Evolutionary conservation across 805 yeast species (phyloP).

Genomic region (Cyberlindnera euphorbiiphila): DNA sequence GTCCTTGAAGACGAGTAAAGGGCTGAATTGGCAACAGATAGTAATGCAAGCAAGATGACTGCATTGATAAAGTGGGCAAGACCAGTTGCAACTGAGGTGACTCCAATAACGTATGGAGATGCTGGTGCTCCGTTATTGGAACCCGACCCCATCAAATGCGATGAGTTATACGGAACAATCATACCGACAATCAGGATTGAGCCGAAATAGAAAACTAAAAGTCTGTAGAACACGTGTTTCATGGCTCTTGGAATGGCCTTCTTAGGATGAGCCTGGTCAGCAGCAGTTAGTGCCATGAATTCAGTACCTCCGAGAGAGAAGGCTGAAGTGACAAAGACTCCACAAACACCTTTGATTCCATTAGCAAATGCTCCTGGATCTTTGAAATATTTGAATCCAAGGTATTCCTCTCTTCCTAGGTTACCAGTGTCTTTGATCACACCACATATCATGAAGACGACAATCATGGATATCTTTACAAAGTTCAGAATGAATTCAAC

Average conservation of each 20-base stretch:
- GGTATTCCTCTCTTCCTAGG: constrained; percentile 39
- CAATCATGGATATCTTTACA: constrained; percentile 58
- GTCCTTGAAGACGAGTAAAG: constrained; percentile 47
- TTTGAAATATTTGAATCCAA: constrained; percentile 50
- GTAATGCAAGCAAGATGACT: constrained; percentile 58
- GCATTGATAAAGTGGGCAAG: constrained; percentile 64
- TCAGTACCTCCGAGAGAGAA: constrained; percentile 63
- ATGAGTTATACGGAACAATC: constrained; percentile 48
- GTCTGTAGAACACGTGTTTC: constrained; percentile 53
- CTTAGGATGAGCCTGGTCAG: constrained; percentile 43
- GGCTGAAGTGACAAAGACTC: constrained; percentile 52
- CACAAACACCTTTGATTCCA: constrained; percentile 52
- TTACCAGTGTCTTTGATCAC: constrained; percentile 42
- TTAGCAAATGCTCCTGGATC: constrained; percentile 52
- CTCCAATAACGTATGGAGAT: constrained; percentile 69
- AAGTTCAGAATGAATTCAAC: constrained; percentile 63
- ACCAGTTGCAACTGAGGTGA: constrained; percentile 50
- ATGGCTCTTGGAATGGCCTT: constrained; percentile 55
- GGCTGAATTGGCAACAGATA: constrained; percentile 56
- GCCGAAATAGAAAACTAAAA: constrained; percentile 44
- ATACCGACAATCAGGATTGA: constrained; percentile 46
- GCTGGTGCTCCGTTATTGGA: constrained; percentile 40
- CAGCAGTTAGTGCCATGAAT: constrained; percentile 53
- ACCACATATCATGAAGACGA: constrained; percentile 55
- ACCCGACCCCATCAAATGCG: constrained; percentile 40